Evolutionary conservation across 2,329 filamentous ascomycete genomes (phyloP).

Genomic region (Rhexocercosporidium sp.): DNA sequence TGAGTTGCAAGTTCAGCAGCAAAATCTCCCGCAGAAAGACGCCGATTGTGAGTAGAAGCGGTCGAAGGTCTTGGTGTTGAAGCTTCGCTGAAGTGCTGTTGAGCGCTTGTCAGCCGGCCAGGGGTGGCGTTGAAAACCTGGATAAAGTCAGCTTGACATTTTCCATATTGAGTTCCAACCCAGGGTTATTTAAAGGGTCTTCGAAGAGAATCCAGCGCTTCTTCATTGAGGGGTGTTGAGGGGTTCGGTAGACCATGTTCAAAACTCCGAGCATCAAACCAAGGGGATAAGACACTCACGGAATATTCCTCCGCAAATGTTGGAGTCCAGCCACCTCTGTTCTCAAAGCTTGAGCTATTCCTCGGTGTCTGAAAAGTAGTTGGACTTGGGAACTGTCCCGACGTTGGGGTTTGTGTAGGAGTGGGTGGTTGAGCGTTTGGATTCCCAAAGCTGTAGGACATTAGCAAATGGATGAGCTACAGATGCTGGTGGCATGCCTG

Average conservation of each 20-base stretch:
- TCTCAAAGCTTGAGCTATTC: constrained; percentile 53
- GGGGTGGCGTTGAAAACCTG: constrained; percentile 63
- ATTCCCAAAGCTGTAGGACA: constrained; percentile 61
- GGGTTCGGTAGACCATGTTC: neutral
- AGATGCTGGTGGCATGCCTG: constrained; percentile 49
- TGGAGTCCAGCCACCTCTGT: constrained; percentile 61
- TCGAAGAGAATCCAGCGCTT: neutral
- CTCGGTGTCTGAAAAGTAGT: constrained; percentile 60
- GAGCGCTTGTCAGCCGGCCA: constrained; percentile 54
- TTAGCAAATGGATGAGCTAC: constrained; percentile 43
- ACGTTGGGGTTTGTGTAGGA: constrained; percentile 61
- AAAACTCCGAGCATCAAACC: neutral
- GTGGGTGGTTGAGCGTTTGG: constrained; percentile 65
- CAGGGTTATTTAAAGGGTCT: neutral
- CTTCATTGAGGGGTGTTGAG: neutral
- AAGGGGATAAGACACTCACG: constrained; percentile 42
- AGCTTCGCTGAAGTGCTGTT: constrained; percentile 37
- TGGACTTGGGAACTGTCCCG: constrained; percentile 58
- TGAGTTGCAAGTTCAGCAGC: constrained; percentile 62
- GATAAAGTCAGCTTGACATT: constrained; percentile 7
- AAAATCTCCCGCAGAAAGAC: constrained; percentile 52
- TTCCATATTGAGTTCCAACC: neutral
- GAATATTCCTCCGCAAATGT: constrained; percentile 69
- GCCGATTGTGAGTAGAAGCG: constrained; percentile 48
- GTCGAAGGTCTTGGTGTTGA: constrained; percentile 33